These are phyloP conservation scores for Protoeuglena noctilucae DNA, from an alignment of 139 green algal genomes.

Conservation along the genomic window DNA sequence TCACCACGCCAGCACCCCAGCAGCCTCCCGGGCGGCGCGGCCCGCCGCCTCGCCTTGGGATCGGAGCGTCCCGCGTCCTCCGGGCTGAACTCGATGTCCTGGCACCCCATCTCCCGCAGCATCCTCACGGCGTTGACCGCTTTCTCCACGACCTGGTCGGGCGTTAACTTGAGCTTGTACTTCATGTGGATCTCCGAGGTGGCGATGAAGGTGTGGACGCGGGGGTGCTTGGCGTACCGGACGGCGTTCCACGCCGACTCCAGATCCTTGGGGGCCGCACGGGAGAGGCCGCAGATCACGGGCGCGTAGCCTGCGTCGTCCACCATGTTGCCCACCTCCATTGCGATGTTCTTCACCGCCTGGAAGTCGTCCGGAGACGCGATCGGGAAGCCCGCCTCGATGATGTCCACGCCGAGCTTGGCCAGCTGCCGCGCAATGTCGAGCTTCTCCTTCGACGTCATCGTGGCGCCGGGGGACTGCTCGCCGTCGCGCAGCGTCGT, in stretches of 20 bases:
- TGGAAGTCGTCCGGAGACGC: constrained; percentile 95
- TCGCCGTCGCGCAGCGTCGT: constrained; percentile 95
- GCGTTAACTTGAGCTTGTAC: constrained; percentile 75
- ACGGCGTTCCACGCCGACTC: constrained; percentile 81
- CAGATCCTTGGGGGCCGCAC: constrained; percentile 59
- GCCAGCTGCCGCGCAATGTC: constrained; percentile 84
- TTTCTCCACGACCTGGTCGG: constrained; percentile 74
- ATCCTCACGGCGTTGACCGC: constrained; percentile 74
- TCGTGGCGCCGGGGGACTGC: constrained; percentile 81
- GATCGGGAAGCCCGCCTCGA: constrained; percentile 93
- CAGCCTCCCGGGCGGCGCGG: too few relatives aligned
- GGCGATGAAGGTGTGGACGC: constrained; percentile 96
- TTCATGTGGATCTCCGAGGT: constrained; percentile 95
- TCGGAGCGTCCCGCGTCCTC: constrained; percentile 66
- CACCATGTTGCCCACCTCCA: constrained; percentile 46
- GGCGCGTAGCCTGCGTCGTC: constrained; percentile 81
- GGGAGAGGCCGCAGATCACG: constrained; percentile 92
- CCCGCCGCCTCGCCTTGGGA: too few relatives aligned
- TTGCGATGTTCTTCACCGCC: constrained; percentile 78
- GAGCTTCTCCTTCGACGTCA: constrained; percentile 93
- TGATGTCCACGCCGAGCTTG: constrained; percentile 97
- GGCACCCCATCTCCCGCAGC: constrained; percentile 68
- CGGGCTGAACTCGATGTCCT: constrained; percentile 94
- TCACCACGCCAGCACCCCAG: too few relatives aligned
- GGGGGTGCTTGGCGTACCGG: constrained; percentile 55